Evolutionary conservation across 169 alveolate genomes (phyloP).

Genomic region (Cryptosporidium canis): DNA sequence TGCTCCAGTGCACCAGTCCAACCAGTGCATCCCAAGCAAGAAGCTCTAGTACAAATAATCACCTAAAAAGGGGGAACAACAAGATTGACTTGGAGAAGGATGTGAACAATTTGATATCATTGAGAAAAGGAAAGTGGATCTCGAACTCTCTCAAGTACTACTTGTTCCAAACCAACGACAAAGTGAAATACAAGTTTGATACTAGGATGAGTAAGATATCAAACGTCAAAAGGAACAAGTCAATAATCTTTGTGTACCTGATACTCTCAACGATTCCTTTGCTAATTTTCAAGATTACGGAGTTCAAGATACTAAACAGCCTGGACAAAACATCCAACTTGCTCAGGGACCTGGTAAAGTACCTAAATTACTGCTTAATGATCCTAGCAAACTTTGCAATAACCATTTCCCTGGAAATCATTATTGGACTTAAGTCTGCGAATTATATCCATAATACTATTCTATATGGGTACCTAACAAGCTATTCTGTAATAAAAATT

Average conservation of each 20-base stretch:
- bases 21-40: background rate
- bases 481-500: background rate
- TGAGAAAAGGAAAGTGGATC: constrained; percentile 1
- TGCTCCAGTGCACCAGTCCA: background rate
- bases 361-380: background rate
- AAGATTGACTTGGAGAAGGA: background rate
- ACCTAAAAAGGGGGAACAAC: background rate
- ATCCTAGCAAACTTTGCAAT: background rate
- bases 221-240: constrained; percentile 22
- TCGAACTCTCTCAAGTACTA: constrained; percentile 18
- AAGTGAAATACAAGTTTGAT: constrained; percentile 23
- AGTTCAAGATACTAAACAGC: constrained; percentile 1
- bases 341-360: background rate
- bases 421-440: constrained; percentile 39
- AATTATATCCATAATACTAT: constrained; percentile 56
- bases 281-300: constrained; percentile 13
- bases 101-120: background rate
- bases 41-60: background rate
- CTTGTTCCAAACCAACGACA: constrained; percentile 37
- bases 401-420: constrained; percentile 29
- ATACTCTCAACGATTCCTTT: constrained; percentile 16
- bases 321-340: background rate
- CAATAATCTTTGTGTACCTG: constrained; percentile 7
- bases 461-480: constrained; percentile 35
- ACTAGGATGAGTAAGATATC: background rate